These are phyloP conservation scores for Serendipita sp. DNA, from an alignment of 768 basidiomycete genomes.

Conservation along the genomic window DNA sequence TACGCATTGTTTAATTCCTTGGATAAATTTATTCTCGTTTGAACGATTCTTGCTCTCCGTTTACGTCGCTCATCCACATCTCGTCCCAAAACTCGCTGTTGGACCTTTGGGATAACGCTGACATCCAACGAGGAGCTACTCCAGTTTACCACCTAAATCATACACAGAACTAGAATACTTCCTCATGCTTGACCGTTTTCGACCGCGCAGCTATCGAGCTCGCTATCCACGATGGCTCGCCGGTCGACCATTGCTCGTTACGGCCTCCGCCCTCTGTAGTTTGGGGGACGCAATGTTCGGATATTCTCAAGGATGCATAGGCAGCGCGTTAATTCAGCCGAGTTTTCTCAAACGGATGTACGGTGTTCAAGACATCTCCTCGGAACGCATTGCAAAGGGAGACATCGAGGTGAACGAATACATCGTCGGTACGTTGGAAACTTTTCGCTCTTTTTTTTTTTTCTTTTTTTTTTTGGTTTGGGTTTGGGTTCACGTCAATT, in stretches of 20 bases:
- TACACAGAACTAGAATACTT: no score
- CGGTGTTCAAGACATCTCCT: constrained; percentile 26
- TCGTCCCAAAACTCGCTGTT: no score
- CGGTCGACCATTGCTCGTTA: constrained; percentile 33
- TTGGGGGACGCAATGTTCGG: constrained; percentile 44
- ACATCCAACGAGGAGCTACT: no score
- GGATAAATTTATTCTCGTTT: no score
- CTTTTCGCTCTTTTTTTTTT: neutral
- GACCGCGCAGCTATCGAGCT: constrained; percentile 25
- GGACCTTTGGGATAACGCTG: no score
- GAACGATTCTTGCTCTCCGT: no score
- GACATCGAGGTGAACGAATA: constrained; percentile 32
- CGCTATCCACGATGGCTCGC: constrained; percentile 40
- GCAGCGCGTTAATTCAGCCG: constrained; percentile 36
- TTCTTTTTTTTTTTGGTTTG: no score
- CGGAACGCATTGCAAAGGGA: constrained; percentile 29
- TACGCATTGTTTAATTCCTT: no score
- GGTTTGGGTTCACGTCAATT: no score
- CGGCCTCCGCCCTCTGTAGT: constrained; percentile 37
- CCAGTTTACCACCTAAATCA: no score
- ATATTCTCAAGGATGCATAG: constrained; percentile 38
- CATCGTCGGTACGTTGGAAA: constrained; percentile 28
- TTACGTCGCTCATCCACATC: no score
- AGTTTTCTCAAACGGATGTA: constrained; percentile 37
- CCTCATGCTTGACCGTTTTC: neutral